These are phyloP conservation scores for Osmanthus fragrans DNA, from an alignment of 257 asterid species.

Conservation along the genomic window DNA sequence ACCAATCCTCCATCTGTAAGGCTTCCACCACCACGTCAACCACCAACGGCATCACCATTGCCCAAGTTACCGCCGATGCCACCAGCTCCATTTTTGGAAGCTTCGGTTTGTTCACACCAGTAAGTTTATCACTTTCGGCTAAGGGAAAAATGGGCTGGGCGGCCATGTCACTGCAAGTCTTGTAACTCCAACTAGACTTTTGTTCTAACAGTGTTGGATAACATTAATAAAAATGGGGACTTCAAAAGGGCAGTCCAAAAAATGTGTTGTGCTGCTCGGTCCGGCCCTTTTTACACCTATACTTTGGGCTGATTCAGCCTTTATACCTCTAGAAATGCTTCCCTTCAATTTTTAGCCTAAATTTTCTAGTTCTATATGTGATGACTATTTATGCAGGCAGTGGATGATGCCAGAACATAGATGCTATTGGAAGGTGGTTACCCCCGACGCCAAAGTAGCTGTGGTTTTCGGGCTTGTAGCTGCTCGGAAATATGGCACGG, in stretches of 20 bases:
- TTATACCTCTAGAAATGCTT: not conserved
- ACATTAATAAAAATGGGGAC: no score
- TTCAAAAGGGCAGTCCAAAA: no score
- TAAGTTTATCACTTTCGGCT: slow-evolving; percentile 37
- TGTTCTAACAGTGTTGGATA: no score
- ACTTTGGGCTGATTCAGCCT: not conserved
- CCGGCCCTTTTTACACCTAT: no score
- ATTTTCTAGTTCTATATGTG: not conserved
- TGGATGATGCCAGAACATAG: slow-evolving; percentile 80
- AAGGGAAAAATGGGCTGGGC: no score
- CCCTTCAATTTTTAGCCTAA: not conserved
- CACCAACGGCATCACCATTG: not conserved
- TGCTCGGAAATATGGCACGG: slow-evolving; percentile 66
- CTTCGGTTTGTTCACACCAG: slow-evolving; percentile 82
- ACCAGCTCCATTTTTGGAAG: slow-evolving; percentile 51
- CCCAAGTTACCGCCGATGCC: slow-evolving; percentile 48
- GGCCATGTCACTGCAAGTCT: no score
- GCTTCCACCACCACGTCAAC: slow-evolving; percentile 10
- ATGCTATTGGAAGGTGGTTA: slow-evolving; percentile 79
- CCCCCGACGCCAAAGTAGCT: slow-evolving; percentile 74
- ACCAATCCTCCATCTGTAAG: slow-evolving; percentile 7
- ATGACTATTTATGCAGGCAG: slow-evolving; percentile 39
- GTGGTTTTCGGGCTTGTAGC: slow-evolving; percentile 71
- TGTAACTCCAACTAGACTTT: no score
- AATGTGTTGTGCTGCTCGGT: no score